Conservation (phyloP, 2,329 filamentous ascomycete genomes). For the Dactylella cylindrospora region DNA sequence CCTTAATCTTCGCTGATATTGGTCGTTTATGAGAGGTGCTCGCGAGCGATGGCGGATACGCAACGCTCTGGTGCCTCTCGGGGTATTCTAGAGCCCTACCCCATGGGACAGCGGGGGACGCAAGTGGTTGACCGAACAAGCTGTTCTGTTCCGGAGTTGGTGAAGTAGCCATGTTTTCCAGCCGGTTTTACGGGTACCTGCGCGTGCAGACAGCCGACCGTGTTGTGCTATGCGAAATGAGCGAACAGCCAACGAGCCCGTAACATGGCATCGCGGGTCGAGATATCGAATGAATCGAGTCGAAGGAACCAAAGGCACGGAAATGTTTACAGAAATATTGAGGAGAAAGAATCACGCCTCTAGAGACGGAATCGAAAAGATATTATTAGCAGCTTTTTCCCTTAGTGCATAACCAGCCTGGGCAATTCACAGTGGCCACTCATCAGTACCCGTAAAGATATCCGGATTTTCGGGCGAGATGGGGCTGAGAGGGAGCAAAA, state of each 20-base stretch:
- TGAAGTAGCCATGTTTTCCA: constrained; percentile 20
- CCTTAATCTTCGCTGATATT: constrained; percentile 28
- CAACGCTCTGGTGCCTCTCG: constrained; percentile 26
- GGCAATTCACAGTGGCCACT: constrained; percentile 12
- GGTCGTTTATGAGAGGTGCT: constrained; percentile 29
- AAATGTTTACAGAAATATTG: no score
- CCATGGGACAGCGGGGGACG: constrained; percentile 36
- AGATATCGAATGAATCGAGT: background rate
- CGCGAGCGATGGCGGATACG: constrained; percentile 35
- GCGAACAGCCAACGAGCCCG: constrained; percentile 7
- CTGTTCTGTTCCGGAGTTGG: constrained; percentile 23
- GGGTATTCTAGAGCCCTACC: constrained; percentile 33
- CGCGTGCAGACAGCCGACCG: constrained; percentile 7
- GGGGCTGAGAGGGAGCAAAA: constrained; percentile 30
- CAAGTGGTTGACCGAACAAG: constrained; percentile 22
- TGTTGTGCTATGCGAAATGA: constrained; percentile 1
- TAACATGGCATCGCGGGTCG: constrained; percentile 17
- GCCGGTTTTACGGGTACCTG: background rate
- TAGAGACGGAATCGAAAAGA: background rate
- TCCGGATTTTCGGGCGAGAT: constrained; percentile 23
- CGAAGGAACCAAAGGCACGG: no score
- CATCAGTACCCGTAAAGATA: constrained; percentile 26
- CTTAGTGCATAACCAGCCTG: no score
- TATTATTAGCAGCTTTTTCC: constrained; percentile 26
- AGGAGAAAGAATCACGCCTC: constrained; percentile 26